phyloP scores from a whole-genome alignment of 192 early-diverging fungal species.

The Coemansia sp. region DNA sequence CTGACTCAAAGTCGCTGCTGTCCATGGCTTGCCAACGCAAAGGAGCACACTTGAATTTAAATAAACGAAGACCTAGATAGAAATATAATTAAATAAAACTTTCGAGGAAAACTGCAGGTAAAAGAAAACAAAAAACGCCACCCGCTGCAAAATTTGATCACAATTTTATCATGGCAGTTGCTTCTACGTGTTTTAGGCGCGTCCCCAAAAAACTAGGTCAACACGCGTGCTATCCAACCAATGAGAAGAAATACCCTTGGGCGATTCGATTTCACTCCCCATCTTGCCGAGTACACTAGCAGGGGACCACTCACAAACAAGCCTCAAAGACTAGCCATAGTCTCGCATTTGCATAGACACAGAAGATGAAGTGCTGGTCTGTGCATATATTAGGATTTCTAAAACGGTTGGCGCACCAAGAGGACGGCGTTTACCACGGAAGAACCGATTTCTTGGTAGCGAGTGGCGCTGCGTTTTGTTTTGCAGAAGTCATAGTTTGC shows the following conservation, averaged over 20 bases:
- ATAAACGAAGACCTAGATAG: not conserved
- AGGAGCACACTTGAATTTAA: not conserved
- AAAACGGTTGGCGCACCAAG: too few relatives aligned
- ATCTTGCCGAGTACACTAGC: not conserved
- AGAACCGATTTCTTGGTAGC: too few relatives aligned
- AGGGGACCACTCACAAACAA: not conserved
- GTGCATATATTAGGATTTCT: too few relatives aligned
- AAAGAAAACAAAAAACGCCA: not conserved
- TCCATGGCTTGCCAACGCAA: not conserved
- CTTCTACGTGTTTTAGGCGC: not conserved
- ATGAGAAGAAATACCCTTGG: not conserved
- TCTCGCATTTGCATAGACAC: too few relatives aligned
- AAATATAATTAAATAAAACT: not conserved
- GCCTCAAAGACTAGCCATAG: too few relatives aligned
- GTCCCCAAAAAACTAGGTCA: not conserved
- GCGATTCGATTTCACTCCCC: not conserved
- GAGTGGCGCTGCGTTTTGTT: too few relatives aligned
- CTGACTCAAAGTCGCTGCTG: slow-evolving; percentile 23
- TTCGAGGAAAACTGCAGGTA: not conserved
- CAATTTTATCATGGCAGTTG: not conserved
- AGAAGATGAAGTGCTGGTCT: too few relatives aligned
- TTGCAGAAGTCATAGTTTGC: too few relatives aligned
- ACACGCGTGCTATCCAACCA: not conserved
- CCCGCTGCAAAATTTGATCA: not conserved
- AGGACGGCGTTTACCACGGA: too few relatives aligned